A percentile compares a stretch with the other conserved stretches of the same genome.
phyloP scores from a whole-genome alignment of 1,139 yeast species.

The Arxiozyma slooffiae region DNA sequence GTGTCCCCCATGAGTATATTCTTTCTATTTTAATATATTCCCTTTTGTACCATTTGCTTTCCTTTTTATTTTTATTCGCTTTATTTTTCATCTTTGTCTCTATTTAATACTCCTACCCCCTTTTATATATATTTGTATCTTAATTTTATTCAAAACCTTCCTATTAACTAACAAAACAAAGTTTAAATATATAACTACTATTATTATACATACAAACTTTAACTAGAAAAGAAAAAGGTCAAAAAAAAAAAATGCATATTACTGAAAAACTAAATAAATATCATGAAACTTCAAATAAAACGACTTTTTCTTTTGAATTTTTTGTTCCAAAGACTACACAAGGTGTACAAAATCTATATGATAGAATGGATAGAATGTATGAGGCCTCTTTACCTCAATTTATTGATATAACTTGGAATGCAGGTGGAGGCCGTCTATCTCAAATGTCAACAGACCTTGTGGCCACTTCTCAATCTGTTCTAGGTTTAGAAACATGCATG shows the following conservation, averaged over 20 bases:
- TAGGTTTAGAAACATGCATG: conserved; percentile 95
- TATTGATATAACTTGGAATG: conserved; percentile 96
- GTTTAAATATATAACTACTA: no score
- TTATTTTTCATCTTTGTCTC: no score
- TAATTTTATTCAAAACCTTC: no score
- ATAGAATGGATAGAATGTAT: conserved; percentile 96
- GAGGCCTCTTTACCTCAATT: conserved; percentile 75
- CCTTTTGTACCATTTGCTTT: no score
- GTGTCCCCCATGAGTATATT: no score
- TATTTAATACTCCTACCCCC: no score
- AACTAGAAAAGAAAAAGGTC: no score
- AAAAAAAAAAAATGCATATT: conserved; percentile 31
- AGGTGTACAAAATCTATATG: conserved; percentile 92
- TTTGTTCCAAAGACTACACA: conserved; percentile 97
- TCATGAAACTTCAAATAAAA: conserved; percentile 21
- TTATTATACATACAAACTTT: no score
- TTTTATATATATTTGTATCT: no score
- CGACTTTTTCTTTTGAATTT: conserved; percentile 91
- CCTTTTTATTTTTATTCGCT: no score
- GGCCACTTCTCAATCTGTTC: conserved; percentile 80
- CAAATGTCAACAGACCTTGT: conserved; percentile 79
- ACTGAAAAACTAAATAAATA: conserved; percentile 32
- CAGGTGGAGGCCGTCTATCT: conserved; percentile 75
- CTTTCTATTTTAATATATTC: no score
- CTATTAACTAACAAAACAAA: no score